A percentile compares a stretch with the other conserved stretches of the same genome.
These are phyloP conservation scores for Selaginella moellendorffii DNA, from an alignment of 75 land plant genomes.

Conservation along the genomic window DNA sequence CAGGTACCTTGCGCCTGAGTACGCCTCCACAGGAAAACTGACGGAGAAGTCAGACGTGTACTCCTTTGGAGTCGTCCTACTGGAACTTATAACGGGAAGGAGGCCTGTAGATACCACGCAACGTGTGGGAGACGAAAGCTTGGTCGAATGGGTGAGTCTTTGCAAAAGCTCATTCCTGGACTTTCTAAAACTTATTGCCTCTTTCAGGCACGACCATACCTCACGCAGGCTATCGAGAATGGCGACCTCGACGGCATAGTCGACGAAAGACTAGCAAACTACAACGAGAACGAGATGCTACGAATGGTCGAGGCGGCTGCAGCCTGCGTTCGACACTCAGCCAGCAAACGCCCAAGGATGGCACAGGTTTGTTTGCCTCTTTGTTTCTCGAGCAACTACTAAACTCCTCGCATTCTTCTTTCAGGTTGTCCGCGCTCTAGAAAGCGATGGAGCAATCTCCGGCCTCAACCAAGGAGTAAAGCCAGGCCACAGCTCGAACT, in stretches of 20 bases:
- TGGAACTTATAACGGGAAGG: slow-evolving; percentile 70
- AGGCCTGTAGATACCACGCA: slow-evolving; percentile 43
- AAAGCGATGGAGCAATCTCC: slow-evolving; percentile 25
- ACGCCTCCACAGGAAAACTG: slow-evolving; percentile 76
- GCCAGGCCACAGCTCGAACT: slow-evolving; percentile 55
- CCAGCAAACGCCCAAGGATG: slow-evolving; percentile 70
- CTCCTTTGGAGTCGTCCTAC: slow-evolving; percentile 75
- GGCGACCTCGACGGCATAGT: slow-evolving; percentile 44
- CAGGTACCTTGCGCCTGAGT: slow-evolving; percentile 74
- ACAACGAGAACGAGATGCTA: slow-evolving; percentile 44
- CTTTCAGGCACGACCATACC: slow-evolving; percentile 49
- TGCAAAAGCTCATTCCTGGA: background rate
- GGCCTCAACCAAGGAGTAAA: slow-evolving; percentile 57
- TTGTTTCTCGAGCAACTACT: background rate
- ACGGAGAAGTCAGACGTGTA: slow-evolving; percentile 84
- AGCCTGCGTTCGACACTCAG: slow-evolving; percentile 71
- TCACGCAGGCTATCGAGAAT: slow-evolving; percentile 39
- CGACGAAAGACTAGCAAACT: slow-evolving; percentile 41
- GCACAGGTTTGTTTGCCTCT: slow-evolving; percentile 46
- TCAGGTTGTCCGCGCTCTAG: slow-evolving; percentile 70
- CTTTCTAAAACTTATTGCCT: background rate
- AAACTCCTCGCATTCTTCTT: background rate
- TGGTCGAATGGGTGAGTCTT: slow-evolving; percentile 65
- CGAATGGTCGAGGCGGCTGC: slow-evolving; percentile 70
- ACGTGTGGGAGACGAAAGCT: slow-evolving; percentile 50